Evolutionary conservation across 169 alveolate species (phyloP).

Genomic region (Cardiosporidium cionae): DNA sequence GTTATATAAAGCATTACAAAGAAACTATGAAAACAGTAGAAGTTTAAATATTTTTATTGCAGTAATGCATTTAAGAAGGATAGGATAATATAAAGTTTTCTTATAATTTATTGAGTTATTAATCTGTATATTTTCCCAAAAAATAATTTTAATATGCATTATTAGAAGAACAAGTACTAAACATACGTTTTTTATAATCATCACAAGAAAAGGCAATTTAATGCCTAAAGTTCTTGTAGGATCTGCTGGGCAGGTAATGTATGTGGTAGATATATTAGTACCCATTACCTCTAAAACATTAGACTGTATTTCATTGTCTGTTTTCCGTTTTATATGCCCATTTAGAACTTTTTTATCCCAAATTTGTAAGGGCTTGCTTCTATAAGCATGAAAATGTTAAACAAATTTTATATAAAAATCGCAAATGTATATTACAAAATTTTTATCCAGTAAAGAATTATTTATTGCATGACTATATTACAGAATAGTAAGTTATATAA

Average conservation of each 20-base stretch:
- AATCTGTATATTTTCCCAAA: too few species aligned
- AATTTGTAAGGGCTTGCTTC: constrained; percentile 77
- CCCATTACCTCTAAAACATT: constrained; percentile 47
- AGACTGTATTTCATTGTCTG: constrained; percentile 85
- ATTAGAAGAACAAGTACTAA: too few species aligned
- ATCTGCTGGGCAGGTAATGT: constrained; percentile 82
- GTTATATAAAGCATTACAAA: too few species aligned
- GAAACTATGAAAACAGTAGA: too few species aligned
- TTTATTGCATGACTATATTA: neutral
- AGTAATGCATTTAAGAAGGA: too few species aligned
- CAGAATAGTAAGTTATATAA: neutral
- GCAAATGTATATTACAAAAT: neutral
- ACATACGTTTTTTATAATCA: constrained; percentile 84
- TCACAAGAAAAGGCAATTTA: constrained; percentile 87
- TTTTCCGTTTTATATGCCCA: constrained; percentile 89
- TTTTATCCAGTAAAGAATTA: neutral
- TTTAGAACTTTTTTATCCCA: constrained; percentile 86
- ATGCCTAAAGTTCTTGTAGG: constrained; percentile 82
- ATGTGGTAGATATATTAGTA: constrained; percentile 84
- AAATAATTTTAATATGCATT: too few species aligned
- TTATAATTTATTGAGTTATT: too few species aligned
- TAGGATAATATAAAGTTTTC: too few species aligned
- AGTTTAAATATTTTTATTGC: too few species aligned
- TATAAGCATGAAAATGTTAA: neutral
- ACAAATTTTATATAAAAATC: neutral